Evolutionary conservation across 2,329 filamentous ascomycete species (phyloP).

Genomic region (Diplodia corticola): DNA sequence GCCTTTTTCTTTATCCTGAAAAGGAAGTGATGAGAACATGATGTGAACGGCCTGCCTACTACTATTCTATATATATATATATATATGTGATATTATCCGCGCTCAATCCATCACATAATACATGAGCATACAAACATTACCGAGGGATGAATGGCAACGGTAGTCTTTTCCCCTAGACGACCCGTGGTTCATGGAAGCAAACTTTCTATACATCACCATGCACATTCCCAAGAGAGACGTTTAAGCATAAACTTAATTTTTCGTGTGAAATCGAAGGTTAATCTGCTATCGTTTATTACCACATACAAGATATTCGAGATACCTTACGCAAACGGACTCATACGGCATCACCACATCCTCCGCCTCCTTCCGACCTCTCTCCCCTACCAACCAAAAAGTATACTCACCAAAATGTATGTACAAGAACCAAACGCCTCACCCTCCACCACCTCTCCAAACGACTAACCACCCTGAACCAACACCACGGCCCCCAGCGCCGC

Average conservation of each 20-base stretch:
- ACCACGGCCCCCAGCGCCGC: neutral
- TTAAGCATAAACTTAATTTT: neutral
- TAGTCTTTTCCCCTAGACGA: neutral
- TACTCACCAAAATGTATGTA: neutral
- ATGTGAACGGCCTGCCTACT: neutral
- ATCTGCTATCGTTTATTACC: neutral
- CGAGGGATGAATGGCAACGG: neutral
- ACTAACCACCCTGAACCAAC: too few species aligned
- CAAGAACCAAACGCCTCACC: neutral
- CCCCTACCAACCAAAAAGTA: neutral
- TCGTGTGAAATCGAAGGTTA: neutral
- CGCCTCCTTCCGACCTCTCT: too few species aligned
- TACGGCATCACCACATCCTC: neutral
- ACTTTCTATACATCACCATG: neutral
- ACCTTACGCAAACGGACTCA: neutral
- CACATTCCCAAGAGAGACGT: neutral
- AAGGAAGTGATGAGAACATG: neutral
- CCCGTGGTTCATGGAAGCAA: neutral
- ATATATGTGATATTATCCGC: neutral
- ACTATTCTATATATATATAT: too few species aligned
- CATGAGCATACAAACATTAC: neutral
- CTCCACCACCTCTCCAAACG: neutral
- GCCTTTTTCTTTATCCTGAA: neutral
- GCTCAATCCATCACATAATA: neutral
- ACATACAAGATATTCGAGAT: neutral